Base-by-base conservation (phyloP, 1,284 basidiomycete genomes). In the Violaceomyces palustris region DNA sequence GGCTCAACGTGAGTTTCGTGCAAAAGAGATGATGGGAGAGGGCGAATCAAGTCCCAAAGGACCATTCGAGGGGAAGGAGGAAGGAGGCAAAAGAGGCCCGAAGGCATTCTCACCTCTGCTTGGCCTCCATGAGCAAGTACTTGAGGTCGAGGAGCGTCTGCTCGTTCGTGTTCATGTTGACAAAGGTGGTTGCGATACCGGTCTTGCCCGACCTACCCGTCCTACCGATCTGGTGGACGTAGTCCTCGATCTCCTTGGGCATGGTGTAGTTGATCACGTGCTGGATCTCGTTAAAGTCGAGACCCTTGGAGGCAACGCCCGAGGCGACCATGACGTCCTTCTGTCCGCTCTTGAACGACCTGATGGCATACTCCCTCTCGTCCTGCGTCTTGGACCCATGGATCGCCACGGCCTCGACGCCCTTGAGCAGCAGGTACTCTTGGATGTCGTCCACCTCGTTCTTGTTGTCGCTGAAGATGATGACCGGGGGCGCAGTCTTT, bases 321-420 rank as follows among this genome's bases (percentile, higher is more conserved):
- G 89, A 94, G 4, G 94, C 94, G 25, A 99, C 94, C 93, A 98
- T 97, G 42, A 98, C 93, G 73, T 98, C 94, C 73, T 97, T 97
- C 35, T 85, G 86, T 17, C 93, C 93, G 1, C 85, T 83, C 71
- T 97, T 97, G 80, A 98, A 99, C 0, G 90, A 85, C 62, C 87
- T 88, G 75, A 98, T 97, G 15, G 94, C 94, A 67, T 97, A 98
- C 75, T 98, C 93, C 18, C 94, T 86, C 75, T 98, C 94, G 76
- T 98, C 94, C 75, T 98, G 94, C 5, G 87, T 84, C 75, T 98
- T 98, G 28, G 87, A 91, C 2, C 94, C 94, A 74, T 99, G 94
- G 45, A 99, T 99, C 1, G 94, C 89, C 0, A 98, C 94, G 2
- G 94, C 94, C 74, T 98, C 93, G 18, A 99, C 87, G 14, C 93